Evolutionary conservation across 2,329 filamentous ascomycete species (phyloP), one percentile per base, ranked within the genome.

Genomic region (Alternaria rosae): DNA sequence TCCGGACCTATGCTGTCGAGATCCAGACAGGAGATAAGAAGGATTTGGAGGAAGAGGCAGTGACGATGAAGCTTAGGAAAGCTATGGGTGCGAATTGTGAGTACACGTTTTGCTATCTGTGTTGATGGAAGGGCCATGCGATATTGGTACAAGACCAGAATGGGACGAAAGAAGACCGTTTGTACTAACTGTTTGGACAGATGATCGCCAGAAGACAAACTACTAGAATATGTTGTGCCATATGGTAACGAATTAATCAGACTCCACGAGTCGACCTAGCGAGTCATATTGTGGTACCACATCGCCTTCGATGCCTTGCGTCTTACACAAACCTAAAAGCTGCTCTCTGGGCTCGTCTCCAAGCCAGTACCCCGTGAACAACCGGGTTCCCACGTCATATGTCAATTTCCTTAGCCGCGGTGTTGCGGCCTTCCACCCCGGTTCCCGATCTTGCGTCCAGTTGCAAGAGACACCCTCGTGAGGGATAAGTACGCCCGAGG

Each of bases 81-180:
- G 88, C 86, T 5, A 89, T 89, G 57, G 89, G 89, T 30, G 89
- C 89, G 15, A 89, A 91, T 78, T 92, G 91, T 83, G 89, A 91
- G 74, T 72, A 35, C 8, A 23, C 47, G 30, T 51, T 51, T 51
- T 51, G 28, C 47, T 51, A 35, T 25, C 35, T 51, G 10, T 51
- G 47, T 38, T 51, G 30, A 38, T 2, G 32, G 20, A 38, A 13
- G 28, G 13, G 20, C 30, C 38, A 10, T 12, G 5, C 15, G 35
- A 53, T 6, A 26, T 38, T 32, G 51, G 20, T 38, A 38, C n/a
- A 38, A 25, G 20, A 17, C 47, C 20, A 25, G 13, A 25, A 38
- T 9, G 26, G 17, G 12, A 21, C 4, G 25, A 17, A 8, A 4
- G 15, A 11, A 32, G 12, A 38, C 45, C 7, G 11, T 23, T 4